Evolutionary conservation across 176 grass and related monocot species (phyloP).

Genomic region (Carex scoparia): DNA sequence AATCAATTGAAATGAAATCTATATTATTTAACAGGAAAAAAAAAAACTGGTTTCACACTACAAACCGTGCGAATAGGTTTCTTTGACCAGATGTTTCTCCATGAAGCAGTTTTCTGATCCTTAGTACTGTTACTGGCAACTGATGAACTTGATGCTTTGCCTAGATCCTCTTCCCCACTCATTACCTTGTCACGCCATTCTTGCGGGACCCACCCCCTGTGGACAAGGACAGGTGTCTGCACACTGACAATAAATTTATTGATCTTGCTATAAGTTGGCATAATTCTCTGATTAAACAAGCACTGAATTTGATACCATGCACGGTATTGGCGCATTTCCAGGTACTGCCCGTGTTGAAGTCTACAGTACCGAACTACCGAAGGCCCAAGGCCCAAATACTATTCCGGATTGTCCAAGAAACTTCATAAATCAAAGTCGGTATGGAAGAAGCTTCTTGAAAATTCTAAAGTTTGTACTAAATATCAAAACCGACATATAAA

Average conservation of each 20-base stretch:
- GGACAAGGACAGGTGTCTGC: slow-evolving; percentile 80
- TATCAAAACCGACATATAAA: no score
- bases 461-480: no score
- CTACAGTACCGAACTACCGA: no score
- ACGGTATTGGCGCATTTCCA: neutral
- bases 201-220: slow-evolving; percentile 93
- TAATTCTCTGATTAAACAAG: neutral
- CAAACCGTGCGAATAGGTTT: slow-evolving; percentile 42
- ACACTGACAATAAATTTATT: slow-evolving; percentile 64
- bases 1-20: neutral
- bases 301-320: neutral
- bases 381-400: no score
- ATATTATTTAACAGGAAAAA: neutral
- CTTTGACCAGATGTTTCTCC: slow-evolving; percentile 95
- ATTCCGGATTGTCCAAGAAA: no score
- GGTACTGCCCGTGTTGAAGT: no score
- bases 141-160: slow-evolving; percentile 36
- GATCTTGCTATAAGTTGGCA: slow-evolving; percentile 25
- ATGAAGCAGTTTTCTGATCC: slow-evolving; percentile 39
- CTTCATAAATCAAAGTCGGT: no score
- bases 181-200: slow-evolving; percentile 57
- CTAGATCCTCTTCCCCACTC: slow-evolving; percentile 31
- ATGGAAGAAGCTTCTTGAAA: no score
- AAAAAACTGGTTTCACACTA: slow-evolving; percentile 22
- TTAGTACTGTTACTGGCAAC: slow-evolving; percentile 2